Base-by-base conservation (phyloP, 2,329 filamentous ascomycete genomes). In the Ramularia endophylla region DNA sequence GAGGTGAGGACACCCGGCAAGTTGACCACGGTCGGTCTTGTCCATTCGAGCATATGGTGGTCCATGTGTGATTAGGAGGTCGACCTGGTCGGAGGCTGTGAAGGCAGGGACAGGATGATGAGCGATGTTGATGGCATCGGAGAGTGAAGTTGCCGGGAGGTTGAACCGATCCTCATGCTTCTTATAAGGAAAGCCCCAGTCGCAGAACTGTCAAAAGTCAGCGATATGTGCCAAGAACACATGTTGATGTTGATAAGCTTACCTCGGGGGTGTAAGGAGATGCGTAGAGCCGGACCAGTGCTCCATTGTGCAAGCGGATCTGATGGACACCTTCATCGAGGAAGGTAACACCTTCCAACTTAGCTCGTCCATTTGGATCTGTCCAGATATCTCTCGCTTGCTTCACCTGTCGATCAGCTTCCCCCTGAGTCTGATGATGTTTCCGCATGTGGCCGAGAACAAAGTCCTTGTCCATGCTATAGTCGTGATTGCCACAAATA, bases 251-350 rank as follows among this genome's bases (percentile, higher is more conserved):
- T n/a, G n/a, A 11, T 11, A 25, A 25, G 11, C 22, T 25, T 25
- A 25, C 22, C 11, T 73, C 70, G 1, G 76, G 75, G 43, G 72
- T 70, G 48, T 72, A 78, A 0, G 70, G 68, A 3, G 67, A 71
- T 8, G 73, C 70, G 46, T 76, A 80, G 17, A 78, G 49, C 1
- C 64, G 71, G 38, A 79, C 59, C 19, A 50, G 56, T 0, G 71
- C 71, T 0, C 74, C 74, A 44, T 69, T 73, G 4, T 51, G 60
- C 4, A 79, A 54, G 2, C 40, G 57, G 50, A 78, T 74, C 1
- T 51, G 54, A 45, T 68, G 59, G 1, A 60, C 57, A 9, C 74
- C 75, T 58, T 80, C 75, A 9, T 73, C 69, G 9, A 79, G 56
- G 53, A 75, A 78, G 3, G 63, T 56, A 1, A 79, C 68, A 1